Percentiles rank a stretch among this genome's conserved stretches.
phyloP scores from a whole-genome alignment of 345 rosid genomes.

The Corymbia maculata region DNA sequence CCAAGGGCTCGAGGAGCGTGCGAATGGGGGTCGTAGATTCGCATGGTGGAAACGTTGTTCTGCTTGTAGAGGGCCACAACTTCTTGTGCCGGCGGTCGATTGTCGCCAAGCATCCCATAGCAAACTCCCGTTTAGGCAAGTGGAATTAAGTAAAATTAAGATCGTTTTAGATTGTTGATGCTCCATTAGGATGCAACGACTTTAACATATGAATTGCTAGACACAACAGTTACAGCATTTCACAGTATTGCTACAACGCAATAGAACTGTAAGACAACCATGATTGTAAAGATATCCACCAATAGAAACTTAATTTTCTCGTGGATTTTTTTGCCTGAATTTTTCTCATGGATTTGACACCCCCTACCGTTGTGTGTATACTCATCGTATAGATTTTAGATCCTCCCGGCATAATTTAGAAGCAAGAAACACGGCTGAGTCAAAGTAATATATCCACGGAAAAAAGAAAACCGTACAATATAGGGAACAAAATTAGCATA shows the following conservation, averaged over 20 bases:
- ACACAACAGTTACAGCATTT: not conserved
- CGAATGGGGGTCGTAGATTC: constrained; percentile 26
- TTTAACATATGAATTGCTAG: not conserved
- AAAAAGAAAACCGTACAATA: not conserved
- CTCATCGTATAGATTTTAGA: not conserved
- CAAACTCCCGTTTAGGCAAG: constrained; percentile 60
- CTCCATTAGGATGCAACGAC: not conserved
- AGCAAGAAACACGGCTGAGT: not conserved
- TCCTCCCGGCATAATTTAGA: not conserved
- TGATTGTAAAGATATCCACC: not conserved
- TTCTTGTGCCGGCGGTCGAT: constrained; percentile 36
- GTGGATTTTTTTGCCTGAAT: not conserved
- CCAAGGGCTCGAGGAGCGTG: constrained; percentile 33
- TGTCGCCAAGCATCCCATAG: constrained; percentile 48
- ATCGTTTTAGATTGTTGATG: not conserved
- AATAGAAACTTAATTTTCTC: not conserved
- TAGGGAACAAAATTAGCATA: not conserved
- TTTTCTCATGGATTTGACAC: not conserved
- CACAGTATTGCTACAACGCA: not conserved
- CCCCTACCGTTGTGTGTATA: not conserved
- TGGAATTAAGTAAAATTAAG: not conserved
- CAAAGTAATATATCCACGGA: not conserved
- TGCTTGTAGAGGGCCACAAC: constrained; percentile 38
- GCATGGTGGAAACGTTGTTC: constrained; percentile 31
- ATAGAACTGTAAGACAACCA: not conserved